Conservation (phyloP, 1,139 yeast genomes). For the Komagataea norvegica region DNA sequence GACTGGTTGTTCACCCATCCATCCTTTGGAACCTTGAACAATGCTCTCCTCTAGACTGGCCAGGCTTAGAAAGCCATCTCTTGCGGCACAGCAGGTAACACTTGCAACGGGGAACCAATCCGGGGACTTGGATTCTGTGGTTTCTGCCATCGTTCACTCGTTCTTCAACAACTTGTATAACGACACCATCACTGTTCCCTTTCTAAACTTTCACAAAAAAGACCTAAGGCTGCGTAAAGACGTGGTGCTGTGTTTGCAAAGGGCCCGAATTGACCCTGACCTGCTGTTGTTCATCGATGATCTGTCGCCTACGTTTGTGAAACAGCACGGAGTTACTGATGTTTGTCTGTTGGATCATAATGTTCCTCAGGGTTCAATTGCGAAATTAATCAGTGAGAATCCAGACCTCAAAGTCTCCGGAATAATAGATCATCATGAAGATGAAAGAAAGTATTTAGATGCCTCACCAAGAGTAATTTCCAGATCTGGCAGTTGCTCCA, state of each 20-base stretch:
- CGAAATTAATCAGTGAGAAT: slow-evolving; percentile 29
- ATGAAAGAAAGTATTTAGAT: slow-evolving; percentile 46
- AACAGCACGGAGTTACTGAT: slow-evolving; percentile 26
- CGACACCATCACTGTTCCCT: slow-evolving; percentile 39
- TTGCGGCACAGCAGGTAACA: background rate
- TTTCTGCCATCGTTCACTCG: slow-evolving; percentile 68
- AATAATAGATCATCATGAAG: slow-evolving; percentile 85
- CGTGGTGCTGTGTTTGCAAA: slow-evolving; percentile 47
- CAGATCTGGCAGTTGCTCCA: slow-evolving; percentile 72
- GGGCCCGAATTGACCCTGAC: slow-evolving; percentile 44
- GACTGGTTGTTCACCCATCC: too few relatives aligned
- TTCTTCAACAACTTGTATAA: slow-evolving; percentile 41
- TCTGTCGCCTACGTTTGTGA: slow-evolving; percentile 19
- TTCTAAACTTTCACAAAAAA: slow-evolving; percentile 62
- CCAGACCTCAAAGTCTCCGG: slow-evolving; percentile 35
- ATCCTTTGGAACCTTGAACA: too few relatives aligned
- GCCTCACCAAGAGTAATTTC: slow-evolving; percentile 57
- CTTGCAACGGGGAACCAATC: slow-evolving; percentile 85
- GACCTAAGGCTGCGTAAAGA: slow-evolving; percentile 73
- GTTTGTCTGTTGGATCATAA: slow-evolving; percentile 82
- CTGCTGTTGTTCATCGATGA: slow-evolving; percentile 68
- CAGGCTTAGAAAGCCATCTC: slow-evolving; percentile 1
- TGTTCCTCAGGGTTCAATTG: slow-evolving; percentile 50
- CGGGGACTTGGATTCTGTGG: slow-evolving; percentile 77
- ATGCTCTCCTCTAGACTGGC: slow-evolving; percentile 3